These are phyloP conservation scores for Fusarium foetens DNA, from an alignment of 2,329 filamentous ascomycete genomes.

Conservation along the genomic window DNA sequence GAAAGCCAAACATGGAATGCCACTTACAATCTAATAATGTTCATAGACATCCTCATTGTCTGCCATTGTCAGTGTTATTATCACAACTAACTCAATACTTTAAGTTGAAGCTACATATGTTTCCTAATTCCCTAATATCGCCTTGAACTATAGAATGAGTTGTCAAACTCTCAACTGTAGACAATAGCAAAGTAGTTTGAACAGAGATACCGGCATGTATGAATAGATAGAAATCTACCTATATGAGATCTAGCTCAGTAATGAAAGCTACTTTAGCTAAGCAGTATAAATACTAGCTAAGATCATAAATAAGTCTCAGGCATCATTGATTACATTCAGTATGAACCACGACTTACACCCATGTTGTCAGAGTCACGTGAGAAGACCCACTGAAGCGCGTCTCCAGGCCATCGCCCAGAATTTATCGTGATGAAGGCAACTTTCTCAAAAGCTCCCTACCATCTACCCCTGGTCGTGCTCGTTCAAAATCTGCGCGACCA, in stretches of 20 bases:
- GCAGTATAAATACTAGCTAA: background rate
- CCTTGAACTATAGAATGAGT: too few relatives aligned
- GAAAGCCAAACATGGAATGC: background rate
- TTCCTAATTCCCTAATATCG: too few relatives aligned
- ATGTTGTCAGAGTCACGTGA: conserved; percentile 36
- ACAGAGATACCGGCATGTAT: background rate
- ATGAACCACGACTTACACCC: background rate
- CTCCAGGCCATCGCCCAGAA: conserved; percentile 44
- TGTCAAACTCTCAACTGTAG: too few relatives aligned
- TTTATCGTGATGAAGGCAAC: conserved; percentile 49
- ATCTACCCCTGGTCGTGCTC: conserved; percentile 45
- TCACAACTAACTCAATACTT: too few relatives aligned
- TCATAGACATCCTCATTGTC: too few relatives aligned
- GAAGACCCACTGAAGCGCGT: conserved; percentile 38
- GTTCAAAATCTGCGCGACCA: conserved; percentile 45
- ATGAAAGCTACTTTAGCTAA: fast-evolving
- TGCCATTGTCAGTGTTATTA: too few relatives aligned
- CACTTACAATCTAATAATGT: too few relatives aligned
- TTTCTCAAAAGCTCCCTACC: conserved; percentile 38
- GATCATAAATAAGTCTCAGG: background rate
- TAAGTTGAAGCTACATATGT: too few relatives aligned
- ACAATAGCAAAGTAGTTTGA: background rate
- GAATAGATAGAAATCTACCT: background rate
- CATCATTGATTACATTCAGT: background rate
- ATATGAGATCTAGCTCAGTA: too few relatives aligned